Conservation (phyloP, 768 basidiomycete genomes). For the Phlebiopsis flavidoalba region DNA sequence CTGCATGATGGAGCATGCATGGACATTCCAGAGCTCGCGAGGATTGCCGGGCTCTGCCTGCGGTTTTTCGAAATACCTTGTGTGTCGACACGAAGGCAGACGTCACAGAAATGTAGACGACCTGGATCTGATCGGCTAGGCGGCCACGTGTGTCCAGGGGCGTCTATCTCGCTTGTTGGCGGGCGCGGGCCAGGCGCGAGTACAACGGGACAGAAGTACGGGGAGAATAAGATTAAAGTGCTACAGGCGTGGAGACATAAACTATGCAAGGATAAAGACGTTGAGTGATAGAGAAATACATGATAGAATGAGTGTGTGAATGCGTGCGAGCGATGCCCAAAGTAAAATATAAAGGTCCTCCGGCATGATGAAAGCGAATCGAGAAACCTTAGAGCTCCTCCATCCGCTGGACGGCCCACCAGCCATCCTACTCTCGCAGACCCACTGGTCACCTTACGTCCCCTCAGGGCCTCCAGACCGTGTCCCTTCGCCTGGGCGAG, state of each 20-base stretch:
- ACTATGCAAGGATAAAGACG: neutral
- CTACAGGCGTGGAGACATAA: neutral
- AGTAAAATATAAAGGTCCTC: neutral
- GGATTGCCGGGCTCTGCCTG: neutral
- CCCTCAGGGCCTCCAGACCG: conserved; percentile 37
- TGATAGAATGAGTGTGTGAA: conserved; percentile 10
- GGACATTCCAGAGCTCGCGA: conserved; percentile 16
- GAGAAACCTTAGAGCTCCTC: conserved; percentile 25
- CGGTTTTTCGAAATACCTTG: neutral
- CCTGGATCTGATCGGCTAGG: conserved; percentile 1
- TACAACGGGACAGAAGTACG: too few relatives aligned
- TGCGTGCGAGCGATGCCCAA: neutral
- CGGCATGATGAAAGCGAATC: conserved; percentile 39
- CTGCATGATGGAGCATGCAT: conserved; percentile 40
- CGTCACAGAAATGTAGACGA: neutral
- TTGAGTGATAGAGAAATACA: neutral
- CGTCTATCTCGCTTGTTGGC: neutral
- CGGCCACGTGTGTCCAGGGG: neutral
- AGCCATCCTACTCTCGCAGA: conserved; percentile 76
- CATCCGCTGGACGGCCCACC: conserved; percentile 43
- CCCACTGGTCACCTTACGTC: conserved; percentile 61
- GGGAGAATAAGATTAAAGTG: neutral
- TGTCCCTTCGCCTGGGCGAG: conserved; percentile 51
- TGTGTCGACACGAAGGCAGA: neutral
- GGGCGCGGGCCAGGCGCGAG: neutral